Evolutionary conservation across 2,329 filamentous ascomycete genomes (phyloP), one percentile per base, ranked within the genome.

Genomic region (Thielaviopsis punctulata): DNA sequence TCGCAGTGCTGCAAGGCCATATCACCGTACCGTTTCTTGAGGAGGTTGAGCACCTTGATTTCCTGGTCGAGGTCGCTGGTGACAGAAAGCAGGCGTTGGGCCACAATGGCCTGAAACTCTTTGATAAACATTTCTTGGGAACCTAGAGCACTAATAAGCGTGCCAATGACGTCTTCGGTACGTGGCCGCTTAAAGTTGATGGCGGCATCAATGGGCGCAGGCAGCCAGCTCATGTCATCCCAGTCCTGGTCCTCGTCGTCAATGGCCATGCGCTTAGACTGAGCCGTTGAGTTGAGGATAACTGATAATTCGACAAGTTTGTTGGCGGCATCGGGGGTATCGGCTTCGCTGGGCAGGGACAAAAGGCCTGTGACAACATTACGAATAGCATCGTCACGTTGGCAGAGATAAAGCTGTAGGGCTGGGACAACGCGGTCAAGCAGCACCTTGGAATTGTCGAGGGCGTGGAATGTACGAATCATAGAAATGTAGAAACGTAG

Each of bases 41-140:
- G 75, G 9, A 96, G 74, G 53, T 90, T 81, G 5, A 96, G 73
- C 4, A 95, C 84, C 52, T 84, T 82, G 51, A 86, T 77, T 65
- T 84, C 92, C 63, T 87, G 87, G 55, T 84, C 76, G 59, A 88
- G 93, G 22, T 77, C 72, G 18, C 76, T 71, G 56, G 82, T 81
- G 46, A 77, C 78, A 54, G 72, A 77, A 5, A 84, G 66, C 2
- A 98, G 69, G 46, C 89, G 81, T 56, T 93, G 86, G 4, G 85
- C 86, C n/a, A 98, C 76, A 44, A 94, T 86, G 51, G 75, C 80
- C 62, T 95, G 88, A 56, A 98, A 84, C 63, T 96, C 90, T 59
- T 88, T 93, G 65, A 95, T 92, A 62, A 96, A 96, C 45, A 84
- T 77, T 49, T 95, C 90, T 58, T 89, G 86, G 18, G 84, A 84